A percentile compares a stretch with the other conserved stretches of the same genome.
phyloP scores from a whole-genome alignment of 768 basidiomycete genomes.

The Psilocybe cubensis region DNA sequence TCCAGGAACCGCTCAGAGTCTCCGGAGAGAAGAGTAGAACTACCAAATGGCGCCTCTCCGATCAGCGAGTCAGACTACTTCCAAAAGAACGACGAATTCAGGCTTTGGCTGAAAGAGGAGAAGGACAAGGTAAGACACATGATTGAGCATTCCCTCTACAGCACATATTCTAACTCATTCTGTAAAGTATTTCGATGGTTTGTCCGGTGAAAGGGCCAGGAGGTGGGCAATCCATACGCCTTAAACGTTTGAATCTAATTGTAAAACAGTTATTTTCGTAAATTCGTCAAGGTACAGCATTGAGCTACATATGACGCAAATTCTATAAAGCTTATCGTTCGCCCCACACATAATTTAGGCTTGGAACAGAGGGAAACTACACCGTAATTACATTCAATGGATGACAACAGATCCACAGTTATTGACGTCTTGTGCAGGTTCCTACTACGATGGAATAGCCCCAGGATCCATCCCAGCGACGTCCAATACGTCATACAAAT shows the following conservation, averaged over 20 bases:
- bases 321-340: not conserved
- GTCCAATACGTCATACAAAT: slow-evolving; percentile 82
- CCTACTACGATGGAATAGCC: slow-evolving; percentile 59
- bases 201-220: slow-evolving; percentile 81
- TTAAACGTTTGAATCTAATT: slow-evolving; percentile 31
- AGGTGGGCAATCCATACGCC: slow-evolving; percentile 47
- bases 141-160: not conserved
- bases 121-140: slow-evolving; percentile 46
- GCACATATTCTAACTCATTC: not conserved
- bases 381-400: slow-evolving; percentile 45
- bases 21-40: slow-evolving; percentile 41
- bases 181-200: slow-evolving; percentile 80
- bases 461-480: slow-evolving; percentile 58
- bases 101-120: slow-evolving; percentile 81
- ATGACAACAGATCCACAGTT: not conserved
- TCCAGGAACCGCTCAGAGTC: slow-evolving; percentile 44
- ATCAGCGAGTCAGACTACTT: slow-evolving; percentile 90
- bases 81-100: slow-evolving; percentile 85
- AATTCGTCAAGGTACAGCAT: slow-evolving; percentile 77
- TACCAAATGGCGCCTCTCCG: slow-evolving; percentile 60
- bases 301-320: not conserved
- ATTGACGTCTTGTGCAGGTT: slow-evolving; percentile 15
- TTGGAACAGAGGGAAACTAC: slow-evolving; percentile 82
- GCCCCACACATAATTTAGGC: slow-evolving; percentile 41
- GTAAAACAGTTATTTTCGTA: slow-evolving; percentile 79